Evolutionary conservation across 495 filamentous ascomycete genomes (phyloP), one percentile per base, ranked within the genome.

Genomic region (Penicillium daleae): DNA sequence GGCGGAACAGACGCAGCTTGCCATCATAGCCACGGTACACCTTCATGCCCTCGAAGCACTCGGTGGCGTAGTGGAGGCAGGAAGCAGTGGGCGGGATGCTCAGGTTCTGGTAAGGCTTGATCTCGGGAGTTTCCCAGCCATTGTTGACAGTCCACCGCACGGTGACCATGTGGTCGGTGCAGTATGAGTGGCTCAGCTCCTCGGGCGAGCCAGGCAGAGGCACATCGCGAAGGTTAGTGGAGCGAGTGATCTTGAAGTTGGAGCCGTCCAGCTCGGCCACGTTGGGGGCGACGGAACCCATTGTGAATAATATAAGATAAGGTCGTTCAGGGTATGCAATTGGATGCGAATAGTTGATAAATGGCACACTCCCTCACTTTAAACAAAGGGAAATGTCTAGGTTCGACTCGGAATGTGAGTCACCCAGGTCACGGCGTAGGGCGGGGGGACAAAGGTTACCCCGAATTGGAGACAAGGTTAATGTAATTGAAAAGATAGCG

Each of bases 11-110:
- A 39, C 93, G 90, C 58, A 97, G 80, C 61, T 86, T 86, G 50
- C 90, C 90, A 75, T 96, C 92, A 66, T 84, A 85, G 27, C 92
- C 92, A 58, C 92, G 90, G 80, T 93, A 96, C 39, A 85, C 86
- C 75, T 96, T 97, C 77, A 95, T 83, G 32, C 92, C 92, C 75
- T 97, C 92, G 78, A 96, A 96, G 77, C 92, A 97, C 69, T 94
- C 89, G 39, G 91, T 95, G 17, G 92, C 92, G 73, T 97, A 97
- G 80, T 97, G 92, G 39, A 97, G 85, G 29, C 87, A 86, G n/a
- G 88, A 91, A 17, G 92, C 90, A 15, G 89, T 92, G 7, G 93
- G 93, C 76, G 91, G 89, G 70, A 97, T 84, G 65, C 84, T 83
- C 29, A 97, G 79, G 27, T 92, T 91, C 56, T 90, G 87, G 74